These are phyloP conservation scores for Sugiyamaella mastotermitis DNA, from an alignment of 805 yeast species.

Conservation along the genomic window DNA sequence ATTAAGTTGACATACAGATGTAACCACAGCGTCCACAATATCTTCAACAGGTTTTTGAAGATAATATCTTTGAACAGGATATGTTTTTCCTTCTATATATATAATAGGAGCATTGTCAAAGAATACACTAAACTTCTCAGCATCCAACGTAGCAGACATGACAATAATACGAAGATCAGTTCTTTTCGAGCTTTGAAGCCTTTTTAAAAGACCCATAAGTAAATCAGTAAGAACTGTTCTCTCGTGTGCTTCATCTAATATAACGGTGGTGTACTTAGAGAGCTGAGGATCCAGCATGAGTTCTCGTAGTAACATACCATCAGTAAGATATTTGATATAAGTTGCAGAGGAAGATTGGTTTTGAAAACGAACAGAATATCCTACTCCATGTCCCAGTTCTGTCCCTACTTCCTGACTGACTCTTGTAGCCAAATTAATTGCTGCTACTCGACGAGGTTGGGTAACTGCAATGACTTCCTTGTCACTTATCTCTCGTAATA, in stretches of 20 bases:
- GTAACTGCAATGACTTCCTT: conserved; percentile 68
- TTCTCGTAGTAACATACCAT: conserved; percentile 95
- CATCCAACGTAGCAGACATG: conserved; percentile 97
- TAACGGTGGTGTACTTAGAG: conserved; percentile 61
- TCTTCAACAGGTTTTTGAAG: conserved; percentile 65
- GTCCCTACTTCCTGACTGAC: conserved; percentile 87
- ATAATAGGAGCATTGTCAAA: conserved; percentile 73
- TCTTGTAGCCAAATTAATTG: conserved; percentile 86
- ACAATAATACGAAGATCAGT: conserved; percentile 64
- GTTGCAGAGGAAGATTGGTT: conserved; percentile 57
- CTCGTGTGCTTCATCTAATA: conserved; percentile 97
- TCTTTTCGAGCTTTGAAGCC: conserved; percentile 42
- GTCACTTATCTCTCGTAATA: conserved; percentile 44
- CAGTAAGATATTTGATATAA: conserved; percentile 79
- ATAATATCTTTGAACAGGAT: conserved; percentile 70
- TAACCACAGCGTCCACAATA: conserved; percentile 70
- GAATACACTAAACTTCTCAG: conserved; percentile 73
- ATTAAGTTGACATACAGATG: conserved; percentile 73
- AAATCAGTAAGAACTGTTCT: conserved; percentile 89
- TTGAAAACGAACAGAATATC: conserved; percentile 90
- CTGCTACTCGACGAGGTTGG: conserved; percentile 97
- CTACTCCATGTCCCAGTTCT: conserved; percentile 71
- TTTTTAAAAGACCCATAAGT: conserved; percentile 80
- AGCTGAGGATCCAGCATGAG: conserved; percentile 68
- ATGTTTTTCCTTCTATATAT: conserved; percentile 85